phyloP scores from a whole-genome alignment of 345 rosid genomes.

The Excoecaria cochinchinensis region DNA sequence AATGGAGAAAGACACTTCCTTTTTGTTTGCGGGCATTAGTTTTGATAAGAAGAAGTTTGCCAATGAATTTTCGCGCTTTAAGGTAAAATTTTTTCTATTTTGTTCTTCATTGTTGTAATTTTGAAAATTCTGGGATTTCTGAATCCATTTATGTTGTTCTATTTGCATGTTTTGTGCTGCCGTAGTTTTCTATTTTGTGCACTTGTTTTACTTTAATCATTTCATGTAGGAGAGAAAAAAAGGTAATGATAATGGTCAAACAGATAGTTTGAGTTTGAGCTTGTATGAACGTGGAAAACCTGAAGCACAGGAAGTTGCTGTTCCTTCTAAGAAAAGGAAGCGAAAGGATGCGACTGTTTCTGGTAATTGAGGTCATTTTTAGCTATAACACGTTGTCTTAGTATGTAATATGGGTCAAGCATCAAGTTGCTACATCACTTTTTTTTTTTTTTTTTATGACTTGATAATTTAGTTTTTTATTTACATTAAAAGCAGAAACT shows the following conservation, averaged over 20 bases:
- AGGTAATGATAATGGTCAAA: conserved; percentile 23
- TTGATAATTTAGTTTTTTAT: neutral
- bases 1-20: conserved; percentile 67
- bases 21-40: conserved; percentile 72
- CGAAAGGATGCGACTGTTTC: conserved; percentile 44
- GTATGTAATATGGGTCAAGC: neutral
- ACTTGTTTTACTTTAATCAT: neutral
- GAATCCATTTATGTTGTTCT: neutral
- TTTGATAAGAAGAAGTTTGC: conserved; percentile 67
- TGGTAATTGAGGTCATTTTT: conserved; percentile 33
- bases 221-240: conserved; percentile 39
- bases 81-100: conserved; percentile 33
- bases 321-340: conserved; percentile 53
- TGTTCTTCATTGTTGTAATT: neutral
- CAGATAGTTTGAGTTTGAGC: conserved; percentile 33
- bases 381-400: neutral
- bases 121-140: neutral
- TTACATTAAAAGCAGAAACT: conserved; percentile 29
- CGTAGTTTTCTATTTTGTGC: neutral
- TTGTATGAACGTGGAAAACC: conserved; percentile 39
- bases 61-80: conserved; percentile 55
- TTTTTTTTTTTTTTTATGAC: neutral
- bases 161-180: neutral
- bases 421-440: neutral
- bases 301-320: conserved; percentile 29